Conservation (phyloP, 1,284 basidiomycete species). For the Megacollybia platyphylla region DNA sequence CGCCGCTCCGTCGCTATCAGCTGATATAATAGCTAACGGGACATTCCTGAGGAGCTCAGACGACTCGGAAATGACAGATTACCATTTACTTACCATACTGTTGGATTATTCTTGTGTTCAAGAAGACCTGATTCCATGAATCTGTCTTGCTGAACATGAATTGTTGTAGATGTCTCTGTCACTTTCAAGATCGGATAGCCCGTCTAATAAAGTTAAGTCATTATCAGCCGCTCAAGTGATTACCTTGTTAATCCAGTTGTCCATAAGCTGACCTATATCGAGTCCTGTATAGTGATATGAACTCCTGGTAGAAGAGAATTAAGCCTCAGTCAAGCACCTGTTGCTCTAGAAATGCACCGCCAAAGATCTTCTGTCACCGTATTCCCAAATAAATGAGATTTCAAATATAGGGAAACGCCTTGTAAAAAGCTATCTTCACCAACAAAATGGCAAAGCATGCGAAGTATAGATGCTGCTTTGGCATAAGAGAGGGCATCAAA, state of each 20-base stretch:
- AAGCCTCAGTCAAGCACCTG: constrained; percentile 22
- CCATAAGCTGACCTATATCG: constrained; percentile 78
- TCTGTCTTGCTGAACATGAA: constrained; percentile 79
- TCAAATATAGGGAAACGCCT: constrained; percentile 87
- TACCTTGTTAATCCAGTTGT: constrained; percentile 86
- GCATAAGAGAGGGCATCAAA: constrained; percentile 81
- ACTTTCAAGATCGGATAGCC: constrained; percentile 87
- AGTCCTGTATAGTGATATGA: constrained; percentile 22
- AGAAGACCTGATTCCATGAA: constrained; percentile 83
- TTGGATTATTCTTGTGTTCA: constrained; percentile 78
- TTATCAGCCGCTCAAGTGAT: constrained; percentile 8
- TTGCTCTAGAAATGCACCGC: constrained; percentile 76
- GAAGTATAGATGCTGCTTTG: constrained; percentile 86
- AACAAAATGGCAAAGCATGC: constrained; percentile 86
- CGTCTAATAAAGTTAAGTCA: constrained; percentile 25
- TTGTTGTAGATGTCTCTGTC: constrained; percentile 59
- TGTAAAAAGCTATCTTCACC: constrained; percentile 84
- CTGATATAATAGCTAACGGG: constrained; percentile 69
- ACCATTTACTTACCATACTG: constrained; percentile 54
- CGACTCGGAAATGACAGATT: background rate
- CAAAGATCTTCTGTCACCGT: constrained; percentile 84
- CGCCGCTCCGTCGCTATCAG: constrained; percentile 44
- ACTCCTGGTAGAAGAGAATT: background rate
- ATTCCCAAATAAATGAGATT: constrained; percentile 70
- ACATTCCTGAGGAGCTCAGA: constrained; percentile 42